Conservation (phyloP, 441 rosid genomes). For the Biscutella auriculata region DNA sequence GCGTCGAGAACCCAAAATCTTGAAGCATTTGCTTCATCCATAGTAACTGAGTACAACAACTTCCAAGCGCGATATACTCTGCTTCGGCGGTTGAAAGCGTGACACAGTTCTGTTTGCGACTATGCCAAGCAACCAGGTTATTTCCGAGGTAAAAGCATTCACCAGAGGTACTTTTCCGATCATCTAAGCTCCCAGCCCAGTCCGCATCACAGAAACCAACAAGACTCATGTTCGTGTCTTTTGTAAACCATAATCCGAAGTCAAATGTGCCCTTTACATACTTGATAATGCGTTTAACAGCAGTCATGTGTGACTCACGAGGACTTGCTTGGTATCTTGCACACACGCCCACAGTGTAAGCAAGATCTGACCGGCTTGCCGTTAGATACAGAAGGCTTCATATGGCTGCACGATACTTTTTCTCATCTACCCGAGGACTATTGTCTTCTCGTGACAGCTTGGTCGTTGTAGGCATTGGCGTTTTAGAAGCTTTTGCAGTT, state of each 20-base stretch:
- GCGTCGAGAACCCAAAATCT: rapidly evolving
- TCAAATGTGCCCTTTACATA: not conserved
- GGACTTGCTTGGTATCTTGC: not conserved
- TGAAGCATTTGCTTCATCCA: not conserved
- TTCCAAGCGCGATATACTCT: not conserved
- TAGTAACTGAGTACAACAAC: not conserved
- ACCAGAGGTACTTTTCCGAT: not conserved
- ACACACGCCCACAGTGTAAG: not conserved
- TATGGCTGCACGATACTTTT: not conserved
- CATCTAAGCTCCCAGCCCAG: not conserved
- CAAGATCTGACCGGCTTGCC: not conserved
- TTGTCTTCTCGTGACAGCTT: not conserved
- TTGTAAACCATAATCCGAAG: rapidly evolving
- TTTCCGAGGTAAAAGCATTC: not conserved
- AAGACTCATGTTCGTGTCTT: not conserved
- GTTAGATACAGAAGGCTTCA: not conserved
- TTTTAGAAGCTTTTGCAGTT: rapidly evolving
- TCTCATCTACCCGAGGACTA: not conserved
- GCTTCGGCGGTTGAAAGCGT: not conserved
- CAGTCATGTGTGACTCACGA: rapidly evolving
- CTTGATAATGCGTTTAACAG: not conserved
- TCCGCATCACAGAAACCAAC: not conserved
- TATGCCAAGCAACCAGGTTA: not conserved
- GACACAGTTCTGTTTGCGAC: not conserved
- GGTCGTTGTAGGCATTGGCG: rapidly evolving